Base-by-base conservation (phyloP, 1,284 basidiomycete species). In the Ustilago curta region DNA sequence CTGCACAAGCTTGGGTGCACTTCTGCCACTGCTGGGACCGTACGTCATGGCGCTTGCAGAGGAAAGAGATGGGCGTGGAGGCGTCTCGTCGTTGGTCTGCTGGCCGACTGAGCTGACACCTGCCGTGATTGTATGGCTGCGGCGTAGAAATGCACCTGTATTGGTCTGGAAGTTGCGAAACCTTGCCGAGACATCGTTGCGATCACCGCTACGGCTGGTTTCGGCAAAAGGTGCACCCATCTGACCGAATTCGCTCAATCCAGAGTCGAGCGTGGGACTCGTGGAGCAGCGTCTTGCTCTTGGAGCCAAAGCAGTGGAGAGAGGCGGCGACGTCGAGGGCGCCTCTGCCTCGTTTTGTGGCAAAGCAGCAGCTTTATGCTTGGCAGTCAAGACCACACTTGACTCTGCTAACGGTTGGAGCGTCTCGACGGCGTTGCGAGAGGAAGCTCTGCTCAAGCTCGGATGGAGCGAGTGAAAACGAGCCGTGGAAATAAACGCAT, bases 351-450 rank as follows among this genome's bases (percentile, higher is more conserved):
- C 18, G 3, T n/a, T 11, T 0, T 35, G 16, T n/a, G n/a, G 42
- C 19, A 16, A 14, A 6, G 47, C 21, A 29, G 37, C 25, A 14
- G 35, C 44, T 21, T 44, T 56, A 2, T 35, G 40, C 35, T 62
- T 69, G 50, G 40, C 45, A 6, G 57, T 9, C 8, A 19, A 23
- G 32, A 11, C 43, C n/a, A 39, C 42, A 32, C 55, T 67, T 19
- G 70, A 72, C 48, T 73, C 70, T 45, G 72, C 72, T 4, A 75
- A 45, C 5, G 72, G 72, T 29, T 70, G 68, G 1, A 75, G 64
- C 1, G 66, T 48, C 40, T 74, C 71, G 31, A 74, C 44, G 5
- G 71, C 71, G 19, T 72, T 72, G 40, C 70, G 63, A 18, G 70
- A 67, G 18, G 59, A 50, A 11, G 59, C 52, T 16, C 60, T 54